Evolutionary conservation across 2,329 filamentous ascomycete genomes (phyloP).

Genomic region (Colletotrichum sp.): DNA sequence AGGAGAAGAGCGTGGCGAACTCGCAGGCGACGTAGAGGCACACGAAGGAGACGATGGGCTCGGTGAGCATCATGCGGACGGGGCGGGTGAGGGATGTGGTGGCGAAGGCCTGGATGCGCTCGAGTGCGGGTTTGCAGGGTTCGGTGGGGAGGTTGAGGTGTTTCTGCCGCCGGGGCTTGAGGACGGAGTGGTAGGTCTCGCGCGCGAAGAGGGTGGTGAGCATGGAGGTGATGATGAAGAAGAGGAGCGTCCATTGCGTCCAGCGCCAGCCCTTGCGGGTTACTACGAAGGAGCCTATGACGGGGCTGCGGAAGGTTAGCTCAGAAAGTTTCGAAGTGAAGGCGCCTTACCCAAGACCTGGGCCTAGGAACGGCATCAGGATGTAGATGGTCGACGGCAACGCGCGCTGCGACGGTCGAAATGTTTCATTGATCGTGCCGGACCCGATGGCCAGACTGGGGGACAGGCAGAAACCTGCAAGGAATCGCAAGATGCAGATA

Average conservation of each 20-base stretch:
- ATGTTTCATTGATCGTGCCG: conserved; percentile 56
- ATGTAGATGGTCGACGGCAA: conserved; percentile 50
- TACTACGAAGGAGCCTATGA: conserved; percentile 54
- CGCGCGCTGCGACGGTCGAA: conserved; percentile 44
- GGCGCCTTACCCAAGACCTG: conserved; percentile 51
- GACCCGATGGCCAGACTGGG: conserved; percentile 54
- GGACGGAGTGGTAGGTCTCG: conserved; percentile 63
- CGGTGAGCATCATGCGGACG: conserved; percentile 62
- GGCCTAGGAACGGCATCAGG: conserved; percentile 57
- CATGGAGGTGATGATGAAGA: conserved; percentile 45
- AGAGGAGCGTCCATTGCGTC: conserved; percentile 57
- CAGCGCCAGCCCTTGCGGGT: conserved; percentile 55
- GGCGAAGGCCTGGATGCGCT: conserved; percentile 32
- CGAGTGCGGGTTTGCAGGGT: conserved; percentile 25
- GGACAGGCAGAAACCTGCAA: conserved; percentile 57
- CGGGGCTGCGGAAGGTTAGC: conserved; percentile 37
- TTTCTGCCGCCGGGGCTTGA: conserved; percentile 43
- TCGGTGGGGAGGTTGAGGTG: conserved; percentile 34
- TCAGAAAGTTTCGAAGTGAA: not conserved
- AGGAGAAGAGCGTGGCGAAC: conserved; percentile 57
- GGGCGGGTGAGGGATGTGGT: conserved; percentile 53
- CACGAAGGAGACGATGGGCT: conserved; percentile 66
- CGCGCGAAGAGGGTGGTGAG: conserved; percentile 41
- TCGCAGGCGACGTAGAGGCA: conserved; percentile 55
- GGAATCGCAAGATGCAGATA: conserved; percentile 60